Evolutionary conservation across 345 rosid genomes (phyloP).

Genomic region (Gossypium ekmanianum): DNA sequence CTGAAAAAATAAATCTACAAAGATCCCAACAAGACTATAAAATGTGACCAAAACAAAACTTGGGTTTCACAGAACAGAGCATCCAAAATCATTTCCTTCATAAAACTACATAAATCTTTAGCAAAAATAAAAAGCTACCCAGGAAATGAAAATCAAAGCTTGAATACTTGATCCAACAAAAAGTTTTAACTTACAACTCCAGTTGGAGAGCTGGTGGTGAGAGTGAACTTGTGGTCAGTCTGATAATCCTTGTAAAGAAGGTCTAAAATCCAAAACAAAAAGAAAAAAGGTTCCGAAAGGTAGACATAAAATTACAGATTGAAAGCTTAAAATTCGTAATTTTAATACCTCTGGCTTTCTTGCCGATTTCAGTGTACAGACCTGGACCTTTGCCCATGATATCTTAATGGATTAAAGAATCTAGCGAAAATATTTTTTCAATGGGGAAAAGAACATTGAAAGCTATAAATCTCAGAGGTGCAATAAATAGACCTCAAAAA

Average conservation of each 20-base stretch:
- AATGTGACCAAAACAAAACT: background rate
- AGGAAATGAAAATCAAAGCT: background rate
- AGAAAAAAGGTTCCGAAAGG: background rate
- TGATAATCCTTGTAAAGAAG: slow-evolving; percentile 87
- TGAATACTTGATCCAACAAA: background rate
- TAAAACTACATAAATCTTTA: background rate
- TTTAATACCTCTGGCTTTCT: slow-evolving; percentile 74
- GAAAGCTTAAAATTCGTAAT: background rate
- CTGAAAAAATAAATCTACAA: background rate
- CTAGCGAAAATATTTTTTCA: background rate
- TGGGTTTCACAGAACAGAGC: background rate
- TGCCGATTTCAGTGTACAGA: slow-evolving; percentile 88
- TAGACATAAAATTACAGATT: background rate
- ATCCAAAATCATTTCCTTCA: background rate
- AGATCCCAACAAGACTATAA: background rate
- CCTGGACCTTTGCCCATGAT: slow-evolving; percentile 91
- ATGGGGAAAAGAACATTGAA: background rate
- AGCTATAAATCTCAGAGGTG: background rate
- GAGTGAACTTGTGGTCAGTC: slow-evolving; percentile 82
- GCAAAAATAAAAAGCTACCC: background rate
- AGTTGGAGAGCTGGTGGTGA: slow-evolving; percentile 64
- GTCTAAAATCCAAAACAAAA: slow-evolving; percentile 39
- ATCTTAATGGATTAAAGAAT: background rate
- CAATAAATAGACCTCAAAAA: slow-evolving; percentile 6
- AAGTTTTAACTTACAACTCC: slow-evolving; percentile 64